phyloP scores from a whole-genome alignment of 306 rosid species.

The Pterocarpus macrocarpus region DNA sequence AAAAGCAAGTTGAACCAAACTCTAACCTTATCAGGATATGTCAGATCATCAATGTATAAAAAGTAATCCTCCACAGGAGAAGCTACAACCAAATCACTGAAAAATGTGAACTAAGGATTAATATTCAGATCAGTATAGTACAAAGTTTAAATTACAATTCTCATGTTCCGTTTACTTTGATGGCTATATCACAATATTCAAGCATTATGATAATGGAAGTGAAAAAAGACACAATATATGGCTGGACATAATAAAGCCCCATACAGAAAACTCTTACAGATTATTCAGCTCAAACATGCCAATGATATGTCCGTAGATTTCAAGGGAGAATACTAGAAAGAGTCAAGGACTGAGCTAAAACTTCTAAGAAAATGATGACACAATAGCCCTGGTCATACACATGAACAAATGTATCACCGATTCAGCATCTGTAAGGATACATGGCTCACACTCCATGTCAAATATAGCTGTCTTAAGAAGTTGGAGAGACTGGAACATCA shows the following conservation, averaged over 20 bases:
- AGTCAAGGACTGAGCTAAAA: constrained; percentile 62
- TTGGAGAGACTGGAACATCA: constrained; percentile 85
- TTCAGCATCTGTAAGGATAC: constrained; percentile 75
- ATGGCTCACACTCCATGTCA: constrained; percentile 79
- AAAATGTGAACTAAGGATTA: constrained; percentile 42
- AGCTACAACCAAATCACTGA: constrained; percentile 95
- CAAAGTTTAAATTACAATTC: constrained; percentile 26
- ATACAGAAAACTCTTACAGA: constrained; percentile 71
- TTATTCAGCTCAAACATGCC: constrained; percentile 99
- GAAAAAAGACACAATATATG: constrained; percentile 36
- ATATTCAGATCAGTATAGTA: constrained; percentile 15
- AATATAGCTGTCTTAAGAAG: constrained; percentile 84
- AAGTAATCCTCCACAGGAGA: constrained; percentile 98
- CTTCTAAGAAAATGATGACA: constrained; percentile 29
- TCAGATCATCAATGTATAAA: constrained; percentile 77
- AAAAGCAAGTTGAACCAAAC: constrained; percentile 16
- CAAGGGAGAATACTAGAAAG: constrained; percentile 85
- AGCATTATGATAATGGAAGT: constrained; percentile 34
- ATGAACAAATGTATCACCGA: constrained; percentile 44
- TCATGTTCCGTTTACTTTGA: constrained; percentile 31
- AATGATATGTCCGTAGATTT: constrained; percentile 88
- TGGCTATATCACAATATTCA: constrained; percentile 27
- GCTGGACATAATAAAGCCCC: constrained; percentile 13
- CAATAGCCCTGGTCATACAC: constrained; percentile 25
- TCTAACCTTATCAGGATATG: constrained; percentile 75